Conservation (phyloP, 1,284 basidiomycete species). For the Sparassis latifolia region DNA sequence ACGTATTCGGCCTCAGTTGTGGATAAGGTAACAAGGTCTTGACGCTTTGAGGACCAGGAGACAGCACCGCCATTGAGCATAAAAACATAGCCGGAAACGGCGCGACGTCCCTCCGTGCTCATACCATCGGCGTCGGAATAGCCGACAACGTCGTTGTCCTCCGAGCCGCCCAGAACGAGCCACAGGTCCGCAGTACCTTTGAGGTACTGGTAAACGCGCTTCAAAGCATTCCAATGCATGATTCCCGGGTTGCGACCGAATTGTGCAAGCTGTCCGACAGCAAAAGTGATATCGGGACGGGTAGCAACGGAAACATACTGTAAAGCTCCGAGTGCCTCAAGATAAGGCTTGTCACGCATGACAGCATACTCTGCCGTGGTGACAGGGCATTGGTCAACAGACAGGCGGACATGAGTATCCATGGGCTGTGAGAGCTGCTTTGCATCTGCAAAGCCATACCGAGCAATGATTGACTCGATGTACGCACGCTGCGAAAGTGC, state of each 20-base stretch:
- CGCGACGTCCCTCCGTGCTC: constrained; percentile 11
- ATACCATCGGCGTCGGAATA: constrained; percentile 26
- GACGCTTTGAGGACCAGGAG: constrained; percentile 33
- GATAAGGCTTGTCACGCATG: constrained; percentile 20
- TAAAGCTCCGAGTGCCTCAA: constrained; percentile 25
- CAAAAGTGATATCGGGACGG: constrained; percentile 25
- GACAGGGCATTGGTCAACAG: constrained; percentile 2
- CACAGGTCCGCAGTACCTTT: constrained; percentile 21
- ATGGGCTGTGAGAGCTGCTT: constrained; percentile 25
- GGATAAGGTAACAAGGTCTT: constrained; percentile 12
- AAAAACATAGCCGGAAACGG: constrained; percentile 30
- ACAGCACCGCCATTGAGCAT: constrained; percentile 16
- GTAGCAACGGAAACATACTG: too few relatives aligned
- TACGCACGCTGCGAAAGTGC: constrained; percentile 26
- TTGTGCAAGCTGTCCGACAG: too few relatives aligned
- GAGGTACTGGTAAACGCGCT: constrained; percentile 12
- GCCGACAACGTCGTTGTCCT: constrained; percentile 13
- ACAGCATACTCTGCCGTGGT: background rate
- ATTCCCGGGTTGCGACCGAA: too few relatives aligned
- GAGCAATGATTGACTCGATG: constrained; percentile 27
- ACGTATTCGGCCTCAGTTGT: constrained; percentile 1
- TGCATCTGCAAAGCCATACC: constrained; percentile 25
- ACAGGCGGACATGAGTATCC: constrained; percentile 14
- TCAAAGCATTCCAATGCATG: too few relatives aligned
- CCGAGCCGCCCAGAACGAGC: constrained; percentile 22